A percentile compares a stretch with the other conserved stretches of the same genome.
Evolutionary conservation across 176 grass and related monocot species (phyloP).

Genomic region (Lolium rigidum): DNA sequence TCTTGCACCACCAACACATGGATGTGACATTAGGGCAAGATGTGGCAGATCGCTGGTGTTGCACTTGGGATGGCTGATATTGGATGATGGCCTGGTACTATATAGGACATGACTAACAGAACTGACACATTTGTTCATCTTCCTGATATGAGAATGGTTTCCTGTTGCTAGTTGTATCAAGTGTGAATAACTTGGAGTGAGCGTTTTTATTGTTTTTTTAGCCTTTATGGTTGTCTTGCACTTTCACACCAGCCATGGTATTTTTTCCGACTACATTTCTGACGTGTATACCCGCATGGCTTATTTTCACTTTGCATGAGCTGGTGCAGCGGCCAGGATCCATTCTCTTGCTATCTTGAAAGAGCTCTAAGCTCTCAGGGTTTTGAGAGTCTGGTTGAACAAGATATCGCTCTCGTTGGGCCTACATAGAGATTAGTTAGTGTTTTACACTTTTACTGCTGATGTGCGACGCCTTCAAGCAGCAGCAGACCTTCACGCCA

Average conservation of each 20-base stretch:
- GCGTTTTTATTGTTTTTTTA: neutral
- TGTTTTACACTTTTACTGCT: no score
- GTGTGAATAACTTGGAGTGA: neutral
- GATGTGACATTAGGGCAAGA: neutral
- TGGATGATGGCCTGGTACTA: neutral
- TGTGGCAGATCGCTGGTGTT: neutral
- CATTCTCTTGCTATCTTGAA: neutral
- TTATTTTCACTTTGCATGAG: neutral
- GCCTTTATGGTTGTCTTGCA: neutral
- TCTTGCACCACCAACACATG: neutral
- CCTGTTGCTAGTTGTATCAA: neutral
- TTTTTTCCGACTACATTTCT: neutral
- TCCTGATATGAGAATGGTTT: slow-evolving; percentile 14
- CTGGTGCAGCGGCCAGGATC: neutral
- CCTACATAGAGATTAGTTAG: no score
- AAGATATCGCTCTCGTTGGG: no score
- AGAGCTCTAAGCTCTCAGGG: no score
- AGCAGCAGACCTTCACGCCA: no score
- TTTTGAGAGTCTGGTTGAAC: no score
- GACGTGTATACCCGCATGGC: neutral
- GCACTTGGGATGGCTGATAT: neutral
- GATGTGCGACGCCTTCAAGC: no score
- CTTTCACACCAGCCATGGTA: neutral
- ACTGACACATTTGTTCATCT: neutral
- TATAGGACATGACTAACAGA: neutral